Evolutionary conservation across 2,329 filamentous ascomycete species (phyloP).

Genomic region (Mycosphaerella sp.): DNA sequence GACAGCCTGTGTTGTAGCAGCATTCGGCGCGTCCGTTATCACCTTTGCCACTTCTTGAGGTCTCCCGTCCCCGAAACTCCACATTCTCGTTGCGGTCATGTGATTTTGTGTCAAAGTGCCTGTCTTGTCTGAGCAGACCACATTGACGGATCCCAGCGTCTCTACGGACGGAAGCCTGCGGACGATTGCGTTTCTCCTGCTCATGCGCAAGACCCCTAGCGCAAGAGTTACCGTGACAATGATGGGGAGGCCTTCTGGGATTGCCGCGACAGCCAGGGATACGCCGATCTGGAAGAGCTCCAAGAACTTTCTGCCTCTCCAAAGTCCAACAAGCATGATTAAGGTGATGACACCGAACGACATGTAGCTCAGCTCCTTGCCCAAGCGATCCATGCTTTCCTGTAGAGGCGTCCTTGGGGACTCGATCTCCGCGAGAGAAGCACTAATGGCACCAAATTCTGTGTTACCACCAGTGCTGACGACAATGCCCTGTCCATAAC

Average conservation of each 20-base stretch:
- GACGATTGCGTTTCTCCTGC: slow-evolving; percentile 88
- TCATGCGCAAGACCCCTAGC: slow-evolving; percentile 93
- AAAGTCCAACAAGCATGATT: slow-evolving; percentile 83
- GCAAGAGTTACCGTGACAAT: slow-evolving; percentile 97
- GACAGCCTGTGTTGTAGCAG: slow-evolving; percentile 70
- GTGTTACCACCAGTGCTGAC: slow-evolving; percentile 91
- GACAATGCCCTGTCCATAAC: slow-evolving; percentile 93
- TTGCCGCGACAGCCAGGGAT: slow-evolving; percentile 90
- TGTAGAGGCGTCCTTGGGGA: slow-evolving; percentile 91
- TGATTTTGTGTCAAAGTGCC: slow-evolving; percentile 95
- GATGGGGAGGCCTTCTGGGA: slow-evolving; percentile 92
- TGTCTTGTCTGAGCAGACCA: slow-evolving; percentile 99
- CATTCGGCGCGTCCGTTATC: slow-evolving; percentile 51
- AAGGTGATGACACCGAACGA: slow-evolving; percentile 92
- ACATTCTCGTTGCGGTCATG: slow-evolving; percentile 95
- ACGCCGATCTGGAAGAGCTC: slow-evolving; percentile 98
- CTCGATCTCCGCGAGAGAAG: slow-evolving; percentile 89
- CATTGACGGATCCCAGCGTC: slow-evolving; percentile 95
- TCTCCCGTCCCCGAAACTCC: slow-evolving; percentile 69
- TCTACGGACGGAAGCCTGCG: slow-evolving; percentile 94
- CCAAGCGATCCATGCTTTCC: slow-evolving; percentile 93
- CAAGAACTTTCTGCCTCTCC: slow-evolving; percentile 81
- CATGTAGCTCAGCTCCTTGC: slow-evolving; percentile 91
- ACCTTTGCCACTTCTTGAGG: slow-evolving; percentile 52
- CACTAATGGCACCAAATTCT: slow-evolving; percentile 93